A percentile compares a stretch with the other conserved stretches of the same genome.
phyloP scores from a whole-genome alignment of 176 grass and related monocot species.

The Elymus sibiricus region DNA sequence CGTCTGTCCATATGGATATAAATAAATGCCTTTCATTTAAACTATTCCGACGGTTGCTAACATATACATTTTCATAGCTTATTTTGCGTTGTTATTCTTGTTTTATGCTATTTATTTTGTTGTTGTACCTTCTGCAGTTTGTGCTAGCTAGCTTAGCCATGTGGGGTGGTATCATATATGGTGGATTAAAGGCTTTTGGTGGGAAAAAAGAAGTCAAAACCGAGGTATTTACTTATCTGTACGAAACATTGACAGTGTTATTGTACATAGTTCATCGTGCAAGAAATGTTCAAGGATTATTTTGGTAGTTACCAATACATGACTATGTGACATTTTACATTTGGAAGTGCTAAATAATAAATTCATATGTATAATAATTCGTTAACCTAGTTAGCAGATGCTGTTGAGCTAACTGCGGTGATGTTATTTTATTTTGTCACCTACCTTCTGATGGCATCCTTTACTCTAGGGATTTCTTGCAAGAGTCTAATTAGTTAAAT shows the following conservation, averaged over 20 bases:
- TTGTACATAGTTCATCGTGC: background rate
- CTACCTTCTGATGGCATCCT: background rate
- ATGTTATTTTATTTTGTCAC: background rate
- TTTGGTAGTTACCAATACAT: background rate
- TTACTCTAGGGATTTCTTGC: background rate
- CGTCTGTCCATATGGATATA: background rate
- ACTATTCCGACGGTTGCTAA: background rate
- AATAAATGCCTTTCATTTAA: background rate
- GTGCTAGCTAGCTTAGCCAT: constrained; percentile 56
- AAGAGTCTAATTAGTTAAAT: background rate
- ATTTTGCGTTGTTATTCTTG: background rate
- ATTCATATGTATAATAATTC: background rate
- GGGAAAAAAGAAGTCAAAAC: constrained; percentile 51
- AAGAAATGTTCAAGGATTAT: background rate
- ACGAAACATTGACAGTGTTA: background rate
- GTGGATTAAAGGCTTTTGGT: constrained; percentile 40
- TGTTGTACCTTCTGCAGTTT: constrained; percentile 41
- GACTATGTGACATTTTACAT: background rate
- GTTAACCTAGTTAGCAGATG: background rate
- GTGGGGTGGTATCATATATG: constrained; percentile 58
- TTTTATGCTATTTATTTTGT: background rate
- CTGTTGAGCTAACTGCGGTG: background rate
- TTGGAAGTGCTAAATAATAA: background rate
- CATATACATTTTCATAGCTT: background rate
- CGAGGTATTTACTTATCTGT: constrained; percentile 43